A percentile compares a stretch with the other conserved stretches of the same genome.
Evolutionary conservation across 768 basidiomycete genomes (phyloP).

Genomic region (Boletus subparvulus): DNA sequence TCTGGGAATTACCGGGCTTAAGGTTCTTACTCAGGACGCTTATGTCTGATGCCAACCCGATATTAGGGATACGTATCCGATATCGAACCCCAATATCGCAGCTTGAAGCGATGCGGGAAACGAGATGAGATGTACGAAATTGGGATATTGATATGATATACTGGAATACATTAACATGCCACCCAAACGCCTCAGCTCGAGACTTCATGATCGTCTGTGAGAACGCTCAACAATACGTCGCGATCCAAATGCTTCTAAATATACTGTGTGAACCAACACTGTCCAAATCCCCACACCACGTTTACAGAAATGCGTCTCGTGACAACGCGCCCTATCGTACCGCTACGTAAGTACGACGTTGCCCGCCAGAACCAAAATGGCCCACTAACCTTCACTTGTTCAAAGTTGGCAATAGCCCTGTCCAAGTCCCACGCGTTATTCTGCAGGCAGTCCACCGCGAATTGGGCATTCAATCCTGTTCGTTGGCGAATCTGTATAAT

Average conservation of each 20-base stretch:
- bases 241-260: slow-evolving; percentile 9
- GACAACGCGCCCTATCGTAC: slow-evolving; percentile 45
- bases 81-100: slow-evolving; percentile 20
- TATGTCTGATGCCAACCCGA: slow-evolving; percentile 20
- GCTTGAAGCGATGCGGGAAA: slow-evolving; percentile 10
- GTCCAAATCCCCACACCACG: slow-evolving; percentile 16
- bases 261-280: slow-evolving; percentile 15
- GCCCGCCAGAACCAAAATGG: neutral
- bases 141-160: slow-evolving; percentile 24
- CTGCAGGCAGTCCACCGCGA: slow-evolving; percentile 79
- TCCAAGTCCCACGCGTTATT: slow-evolving; percentile 85
- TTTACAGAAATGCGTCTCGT: slow-evolving; percentile 54
- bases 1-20: slow-evolving; percentile 8
- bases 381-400: slow-evolving; percentile 75
- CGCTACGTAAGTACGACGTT: slow-evolving; percentile 28
- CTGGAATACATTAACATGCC: slow-evolving; percentile 26
- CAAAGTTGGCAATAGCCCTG: slow-evolving; percentile 80
- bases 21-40: slow-evolving; percentile 19
- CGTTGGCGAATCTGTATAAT: slow-evolving; percentile 68
- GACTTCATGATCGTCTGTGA: neutral
- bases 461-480: slow-evolving; percentile 79
- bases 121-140: slow-evolving; percentile 21
- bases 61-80: slow-evolving; percentile 21
- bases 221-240: neutral
- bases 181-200: neutral